Conservation (phyloP, 2,329 filamentous ascomycete genomes). For the Cladosporium velox region DNA sequence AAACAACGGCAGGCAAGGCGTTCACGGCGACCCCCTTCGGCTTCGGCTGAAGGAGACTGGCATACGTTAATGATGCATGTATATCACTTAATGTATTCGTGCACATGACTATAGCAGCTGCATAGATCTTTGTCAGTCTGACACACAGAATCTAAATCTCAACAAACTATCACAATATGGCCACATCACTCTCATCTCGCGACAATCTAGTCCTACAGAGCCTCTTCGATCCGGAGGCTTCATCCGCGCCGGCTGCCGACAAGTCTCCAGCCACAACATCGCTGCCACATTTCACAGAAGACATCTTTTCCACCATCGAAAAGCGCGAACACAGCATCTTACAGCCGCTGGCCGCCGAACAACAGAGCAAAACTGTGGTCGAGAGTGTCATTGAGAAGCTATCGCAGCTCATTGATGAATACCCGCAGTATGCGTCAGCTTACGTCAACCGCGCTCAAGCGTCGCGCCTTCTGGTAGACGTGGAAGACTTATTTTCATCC, state of each 20-base stretch:
- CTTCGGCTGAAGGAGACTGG: not conserved
- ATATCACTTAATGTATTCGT: not conserved
- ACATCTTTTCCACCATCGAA: not conserved
- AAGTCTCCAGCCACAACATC: not conserved
- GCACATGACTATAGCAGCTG: not conserved
- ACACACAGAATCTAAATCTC: not conserved
- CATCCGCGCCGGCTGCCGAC: not conserved
- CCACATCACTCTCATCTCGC: not conserved
- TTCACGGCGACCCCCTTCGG: not conserved
- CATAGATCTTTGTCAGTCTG: not conserved
- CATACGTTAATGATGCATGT: not conserved
- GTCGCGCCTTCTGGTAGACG: not conserved
- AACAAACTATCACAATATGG: not conserved
- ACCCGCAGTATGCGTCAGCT: not conserved
- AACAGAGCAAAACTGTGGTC: not conserved
- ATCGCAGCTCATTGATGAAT: not conserved
- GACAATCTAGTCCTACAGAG: not conserved
- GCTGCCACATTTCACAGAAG: not conserved
- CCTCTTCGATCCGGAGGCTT: not conserved
- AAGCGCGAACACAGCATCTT: not conserved
- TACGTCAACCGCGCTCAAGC: not conserved
- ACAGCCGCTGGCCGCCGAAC: not conserved
- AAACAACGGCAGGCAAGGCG: not conserved
- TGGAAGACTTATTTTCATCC: not conserved
- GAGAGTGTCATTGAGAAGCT: not conserved